Percentiles rank a stretch among this genome's conserved stretches.
Evolutionary conservation across 2,329 filamentous ascomycete genomes (phyloP).

Genomic region (Cadophora gregata): DNA sequence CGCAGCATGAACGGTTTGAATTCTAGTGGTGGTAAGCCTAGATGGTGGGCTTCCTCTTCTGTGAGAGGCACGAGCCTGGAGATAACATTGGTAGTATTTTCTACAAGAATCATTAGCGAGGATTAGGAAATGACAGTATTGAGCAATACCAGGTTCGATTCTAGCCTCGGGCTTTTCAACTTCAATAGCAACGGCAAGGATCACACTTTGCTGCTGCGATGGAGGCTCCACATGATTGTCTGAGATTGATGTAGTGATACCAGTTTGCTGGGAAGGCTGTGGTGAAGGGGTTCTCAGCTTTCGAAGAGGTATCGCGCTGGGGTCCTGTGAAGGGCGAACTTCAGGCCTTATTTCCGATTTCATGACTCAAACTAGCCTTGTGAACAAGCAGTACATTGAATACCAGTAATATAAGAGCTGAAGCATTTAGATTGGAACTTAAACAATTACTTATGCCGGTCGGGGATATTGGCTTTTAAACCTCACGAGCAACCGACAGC

Average conservation of each 20-base stretch:
- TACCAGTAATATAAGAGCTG: background rate
- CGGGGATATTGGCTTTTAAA: background rate
- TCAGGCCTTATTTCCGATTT: background rate
- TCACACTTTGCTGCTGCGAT: background rate
- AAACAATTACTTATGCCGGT: background rate
- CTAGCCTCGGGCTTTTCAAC: background rate
- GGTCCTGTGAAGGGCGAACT: no score
- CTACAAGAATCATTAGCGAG: background rate
- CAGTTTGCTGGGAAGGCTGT: background rate
- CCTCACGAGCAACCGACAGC: background rate
- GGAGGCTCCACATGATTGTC: background rate
- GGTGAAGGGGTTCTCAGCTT: background rate
- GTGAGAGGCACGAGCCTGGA: background rate
- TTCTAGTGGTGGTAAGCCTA: background rate
- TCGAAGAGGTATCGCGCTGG: background rate
- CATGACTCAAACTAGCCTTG: background rate
- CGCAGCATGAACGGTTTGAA: conserved; percentile 6
- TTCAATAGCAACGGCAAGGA: background rate
- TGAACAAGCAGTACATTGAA: background rate
- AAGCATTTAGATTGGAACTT: background rate
- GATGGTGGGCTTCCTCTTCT: background rate
- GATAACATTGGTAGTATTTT: background rate
- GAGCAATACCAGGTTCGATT: background rate
- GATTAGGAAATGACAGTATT: background rate
- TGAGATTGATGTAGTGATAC: no score